Base-by-base conservation (phyloP, 2,329 filamentous ascomycete genomes). In the Fusarium secorum region DNA sequence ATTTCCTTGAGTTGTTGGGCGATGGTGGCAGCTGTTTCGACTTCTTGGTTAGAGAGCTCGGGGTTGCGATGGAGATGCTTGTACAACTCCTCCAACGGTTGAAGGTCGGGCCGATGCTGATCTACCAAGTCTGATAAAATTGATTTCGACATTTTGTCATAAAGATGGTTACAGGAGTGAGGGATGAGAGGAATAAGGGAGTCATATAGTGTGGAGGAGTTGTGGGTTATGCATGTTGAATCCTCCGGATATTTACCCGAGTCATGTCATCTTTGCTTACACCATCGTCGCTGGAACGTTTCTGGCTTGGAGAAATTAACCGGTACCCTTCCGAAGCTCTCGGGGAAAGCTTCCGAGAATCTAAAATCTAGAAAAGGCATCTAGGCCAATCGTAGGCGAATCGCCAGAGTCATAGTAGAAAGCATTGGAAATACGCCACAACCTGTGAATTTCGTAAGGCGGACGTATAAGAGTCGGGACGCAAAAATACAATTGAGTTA, bases 31-130 rank as follows among this genome's bases (percentile, higher is more conserved):
- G 88, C 85, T 0, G 88, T 90, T 42, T 83, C 76, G 22, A 81
- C 75, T 74, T 90, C 89, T 75, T 86, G 87, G 4, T 83, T 81
- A 0, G 88, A 89, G 32, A 91, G 84, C 56, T 89, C 89, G 0
- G 89, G 88, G 69, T 89, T 79, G 17, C 81, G 77, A 74, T 91
- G 89, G 58, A 90, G 84, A 73, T 88, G 77, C 70, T 85, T 88
- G 82, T 90, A 91, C 7, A 75, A 35, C 4, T 58, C 52, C 39
- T 73, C 60, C 5, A 68, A 26, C 2, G 56, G 39, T 4, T 42
- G 49, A 6, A 67, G 46, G 30, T 52, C 24, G 3, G 64, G 64
- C 3, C 64, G 44, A 38, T 67, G 44, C 44, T 68, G 49, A 14
- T 68, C 3, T 6, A 67, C 49, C 3, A 67, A 26, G 7, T 52